Conservation (phyloP, 805 yeast genomes). For the Pichia phayaonensis region DNA sequence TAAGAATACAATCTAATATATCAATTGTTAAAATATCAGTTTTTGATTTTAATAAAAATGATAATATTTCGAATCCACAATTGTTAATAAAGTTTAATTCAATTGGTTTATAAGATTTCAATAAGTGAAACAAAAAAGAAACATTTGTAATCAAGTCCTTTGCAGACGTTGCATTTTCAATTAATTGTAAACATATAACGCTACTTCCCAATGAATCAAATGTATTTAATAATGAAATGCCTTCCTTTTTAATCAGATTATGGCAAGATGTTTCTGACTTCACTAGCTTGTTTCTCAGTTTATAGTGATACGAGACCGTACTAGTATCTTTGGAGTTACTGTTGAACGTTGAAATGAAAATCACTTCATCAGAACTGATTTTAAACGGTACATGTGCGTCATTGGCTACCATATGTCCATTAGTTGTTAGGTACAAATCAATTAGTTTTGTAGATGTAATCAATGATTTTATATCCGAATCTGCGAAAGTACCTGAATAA, state of each 20-base stretch:
- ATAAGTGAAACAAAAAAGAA: slow-evolving; percentile 34
- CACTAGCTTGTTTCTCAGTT: not conserved
- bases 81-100: slow-evolving; percentile 51
- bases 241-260: slow-evolving; percentile 13
- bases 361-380: not conserved
- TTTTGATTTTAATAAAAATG: slow-evolving; percentile 44
- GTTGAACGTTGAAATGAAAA: not conserved
- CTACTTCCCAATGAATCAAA: slow-evolving; percentile 46
- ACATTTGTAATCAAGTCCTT: slow-evolving; percentile 30
- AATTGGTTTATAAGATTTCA: slow-evolving; percentile 37
- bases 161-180: slow-evolving; percentile 37
- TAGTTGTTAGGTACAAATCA: not conserved
- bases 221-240: slow-evolving; percentile 8
- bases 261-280: not conserved
- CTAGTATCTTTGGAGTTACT: not conserved
- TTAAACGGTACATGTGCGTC: not conserved
- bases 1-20: slow-evolving; percentile 41
- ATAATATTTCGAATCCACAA: slow-evolving; percentile 54
- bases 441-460: slow-evolving; percentile 1
- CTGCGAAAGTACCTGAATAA: slow-evolving; percentile 42
- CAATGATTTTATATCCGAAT: slow-evolving; percentile 31
- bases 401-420: not conserved
- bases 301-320: not conserved
- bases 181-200: slow-evolving; percentile 35
- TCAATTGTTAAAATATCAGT: slow-evolving; percentile 32